Base-by-base conservation (phyloP, 768 basidiomycete genomes). In the Boletus tylopilopsis region DNA sequence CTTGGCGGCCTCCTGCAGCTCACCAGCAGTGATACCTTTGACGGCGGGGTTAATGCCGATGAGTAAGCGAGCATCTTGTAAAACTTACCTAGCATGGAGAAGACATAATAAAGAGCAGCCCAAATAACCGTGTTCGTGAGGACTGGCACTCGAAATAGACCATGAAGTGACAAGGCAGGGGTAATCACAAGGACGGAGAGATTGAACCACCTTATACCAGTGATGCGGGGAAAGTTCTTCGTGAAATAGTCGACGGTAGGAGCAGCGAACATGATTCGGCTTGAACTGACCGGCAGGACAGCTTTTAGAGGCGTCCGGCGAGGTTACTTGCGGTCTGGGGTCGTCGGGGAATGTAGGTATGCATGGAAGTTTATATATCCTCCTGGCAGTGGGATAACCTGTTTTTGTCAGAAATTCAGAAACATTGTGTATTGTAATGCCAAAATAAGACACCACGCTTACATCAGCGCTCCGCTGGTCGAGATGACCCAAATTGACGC, bases 1-100 rank as follows among this genome's bases (percentile, higher is more conserved):
- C 25, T 13, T 6, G 30, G 40, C 5, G 19, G 30, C 29, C 24
- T 24, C n/a, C n/a, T 19, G 25, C 29, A 35, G 36, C 58, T 51
- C 47, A 73, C 77, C 73, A 57, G 78, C 77, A 13, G 79, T 80
- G 47, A 80, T 78, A 47, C 77, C 76, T 76, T 54, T 33, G n/a
- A 41, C 15, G 34, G 33, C 16, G 50, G 40, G n/a, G 37, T 58
- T 21, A 59, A 54, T 24, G 41, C 39, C 52, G 47, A 54, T 47
- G 30, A 54, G 49, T 49, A 49, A 54, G 37, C 12, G 34, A 16
- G 38, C 34, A 19, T 19, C 30, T 35, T 12, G 25, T 49, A 30
- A 53, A 9, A 37, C 74, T 62, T 64, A 83, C 90, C 87, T 53
- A 94, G 72, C 79, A 93, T 90, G n/a, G 89, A 88, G 68, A 87